Evolutionary conservation across 768 basidiomycete species (phyloP).

Genomic region (Clitopilus passeckerianus): DNA sequence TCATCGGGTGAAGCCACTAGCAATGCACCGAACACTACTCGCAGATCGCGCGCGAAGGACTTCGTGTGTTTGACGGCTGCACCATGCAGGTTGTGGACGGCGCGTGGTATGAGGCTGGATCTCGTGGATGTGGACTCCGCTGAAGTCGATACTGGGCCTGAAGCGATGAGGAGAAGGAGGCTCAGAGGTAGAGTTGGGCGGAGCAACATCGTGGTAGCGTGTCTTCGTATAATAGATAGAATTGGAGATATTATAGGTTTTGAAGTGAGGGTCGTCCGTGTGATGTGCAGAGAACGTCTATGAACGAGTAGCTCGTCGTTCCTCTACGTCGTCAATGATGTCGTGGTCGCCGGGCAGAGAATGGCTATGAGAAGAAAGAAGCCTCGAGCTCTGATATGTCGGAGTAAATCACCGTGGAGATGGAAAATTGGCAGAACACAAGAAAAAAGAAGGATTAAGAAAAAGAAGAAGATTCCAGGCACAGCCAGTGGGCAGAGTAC

Average conservation of each 20-base stretch:
- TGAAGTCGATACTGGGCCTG: background rate
- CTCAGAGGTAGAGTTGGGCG: constrained; percentile 26
- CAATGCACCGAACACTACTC: constrained; percentile 55
- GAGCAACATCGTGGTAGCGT: constrained; percentile 14
- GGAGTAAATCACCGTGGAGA: background rate
- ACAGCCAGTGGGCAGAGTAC: constrained; percentile 14
- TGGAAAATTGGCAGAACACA: constrained; percentile 3
- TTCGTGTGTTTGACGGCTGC: constrained; percentile 55
- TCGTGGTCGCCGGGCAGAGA: background rate
- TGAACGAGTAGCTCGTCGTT: background rate
- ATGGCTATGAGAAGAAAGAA: background rate
- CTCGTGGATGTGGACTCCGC: background rate
- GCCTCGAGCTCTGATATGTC: background rate
- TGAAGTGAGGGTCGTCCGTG: background rate
- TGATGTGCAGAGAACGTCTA: background rate
- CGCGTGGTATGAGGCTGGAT: constrained; percentile 27
- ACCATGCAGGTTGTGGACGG: constrained; percentile 43
- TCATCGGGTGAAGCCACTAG: constrained; percentile 32
- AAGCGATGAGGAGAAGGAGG: constrained; percentile 28
- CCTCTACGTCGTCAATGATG: background rate
- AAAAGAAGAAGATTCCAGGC: constrained; percentile 17
- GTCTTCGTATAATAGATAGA: background rate
- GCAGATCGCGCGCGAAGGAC: constrained; percentile 63
- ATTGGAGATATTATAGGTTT: background rate
- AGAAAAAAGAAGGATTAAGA: constrained; percentile 13